Percentiles rank a stretch among this genome's conserved stretches.
Evolutionary conservation across 352 stramenopile species (phyloP).

Genomic region (Detonula confervacea): DNA sequence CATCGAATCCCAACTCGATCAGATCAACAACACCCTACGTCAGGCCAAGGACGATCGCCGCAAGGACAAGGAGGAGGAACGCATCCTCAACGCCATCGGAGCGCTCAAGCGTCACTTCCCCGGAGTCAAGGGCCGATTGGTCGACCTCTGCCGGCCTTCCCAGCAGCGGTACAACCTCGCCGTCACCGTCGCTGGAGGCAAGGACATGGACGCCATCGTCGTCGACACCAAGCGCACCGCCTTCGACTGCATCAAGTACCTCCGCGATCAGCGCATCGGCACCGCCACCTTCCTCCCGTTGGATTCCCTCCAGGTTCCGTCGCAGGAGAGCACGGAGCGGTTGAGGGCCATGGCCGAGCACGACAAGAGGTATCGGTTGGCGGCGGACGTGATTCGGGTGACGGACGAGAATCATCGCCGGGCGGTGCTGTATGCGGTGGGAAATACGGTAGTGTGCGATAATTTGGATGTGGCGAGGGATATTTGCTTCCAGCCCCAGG

Average conservation of each 20-base stretch:
- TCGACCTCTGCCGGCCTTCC: constrained; percentile 96
- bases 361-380: constrained; percentile 90
- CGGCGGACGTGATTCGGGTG: constrained; percentile 95
- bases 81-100: constrained; percentile 82
- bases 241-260: constrained; percentile 91
- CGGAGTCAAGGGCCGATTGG: constrained; percentile 93
- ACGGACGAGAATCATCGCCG: constrained; percentile 89
- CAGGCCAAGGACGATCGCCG: constrained; percentile 92
- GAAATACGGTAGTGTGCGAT: constrained; percentile 95
- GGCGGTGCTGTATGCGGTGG: constrained; percentile 95
- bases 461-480: constrained; percentile 92
- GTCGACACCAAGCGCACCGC: constrained; percentile 88
- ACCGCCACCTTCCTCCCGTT: constrained; percentile 97
- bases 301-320: constrained; percentile 90
- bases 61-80: constrained; percentile 91
- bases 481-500: constrained; percentile 81
- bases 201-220: constrained; percentile 96
- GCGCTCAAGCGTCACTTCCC: constrained; percentile 85
- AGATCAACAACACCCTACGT: constrained; percentile 89
- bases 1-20: constrained; percentile 84
- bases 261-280: constrained; percentile 92
- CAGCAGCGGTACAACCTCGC: constrained; percentile 97
- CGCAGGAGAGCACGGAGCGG: constrained; percentile 90
- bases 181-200: constrained; percentile 96
- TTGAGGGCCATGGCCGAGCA: constrained; percentile 90